Evolutionary conservation across 2,329 filamentous ascomycete genomes (phyloP).

Genomic region (Delphinella strobiligena): DNA sequence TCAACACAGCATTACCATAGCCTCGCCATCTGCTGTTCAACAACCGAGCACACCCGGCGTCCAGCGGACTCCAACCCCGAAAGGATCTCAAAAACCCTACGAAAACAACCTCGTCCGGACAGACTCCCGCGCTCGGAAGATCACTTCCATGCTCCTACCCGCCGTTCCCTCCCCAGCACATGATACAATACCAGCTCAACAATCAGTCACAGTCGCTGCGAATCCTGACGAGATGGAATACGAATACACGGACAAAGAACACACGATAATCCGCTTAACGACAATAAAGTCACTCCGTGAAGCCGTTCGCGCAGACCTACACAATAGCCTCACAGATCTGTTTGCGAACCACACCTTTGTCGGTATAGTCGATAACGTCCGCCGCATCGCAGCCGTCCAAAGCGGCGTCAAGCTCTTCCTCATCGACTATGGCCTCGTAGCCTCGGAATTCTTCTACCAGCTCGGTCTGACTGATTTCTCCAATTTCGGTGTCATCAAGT

Average conservation of each 20-base stretch:
- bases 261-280: conserved; percentile 59
- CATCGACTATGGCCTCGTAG: conserved; percentile 80
- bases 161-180: conserved; percentile 27
- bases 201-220: neutral
- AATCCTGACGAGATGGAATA: conserved; percentile 51
- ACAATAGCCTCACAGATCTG: conserved; percentile 75
- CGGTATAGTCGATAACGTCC: conserved; percentile 76
- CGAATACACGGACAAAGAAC: conserved; percentile 56
- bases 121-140: conserved; percentile 80
- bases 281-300: conserved; percentile 77
- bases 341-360: conserved; percentile 86
- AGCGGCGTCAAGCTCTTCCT: conserved; percentile 85
- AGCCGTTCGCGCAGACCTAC: conserved; percentile 67
- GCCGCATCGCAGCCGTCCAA: conserved; percentile 85
- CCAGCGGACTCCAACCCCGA: conserved; percentile 20
- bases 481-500: conserved; percentile 78
- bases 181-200: conserved; percentile 16
- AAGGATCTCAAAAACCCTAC: conserved; percentile 44
- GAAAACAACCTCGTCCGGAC: conserved; percentile 87
- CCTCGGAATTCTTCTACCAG: conserved; percentile 89
- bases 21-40: conserved; percentile 21
- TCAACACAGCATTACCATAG: conserved; percentile 10
- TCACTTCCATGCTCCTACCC: conserved; percentile 85
- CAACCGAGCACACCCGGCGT: conserved; percentile 20
- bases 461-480: conserved; percentile 88